Percentiles rank a stretch among this genome's conserved stretches.
These are phyloP conservation scores for Aristolochia contorta DNA, from an alignment of 164 flowering plant species.

Conservation along the genomic window DNA sequence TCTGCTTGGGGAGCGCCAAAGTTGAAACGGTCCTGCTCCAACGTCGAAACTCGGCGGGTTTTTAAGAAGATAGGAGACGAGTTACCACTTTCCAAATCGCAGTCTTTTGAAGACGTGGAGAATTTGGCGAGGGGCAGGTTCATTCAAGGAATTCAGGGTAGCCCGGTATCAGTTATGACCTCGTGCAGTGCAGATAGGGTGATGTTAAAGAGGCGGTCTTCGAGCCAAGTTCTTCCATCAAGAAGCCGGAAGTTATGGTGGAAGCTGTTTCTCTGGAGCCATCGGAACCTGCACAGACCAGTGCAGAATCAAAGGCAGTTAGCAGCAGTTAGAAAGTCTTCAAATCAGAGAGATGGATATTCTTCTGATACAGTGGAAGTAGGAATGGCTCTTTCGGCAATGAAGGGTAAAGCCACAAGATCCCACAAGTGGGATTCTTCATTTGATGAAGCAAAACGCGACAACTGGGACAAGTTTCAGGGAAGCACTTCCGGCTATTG, in stretches of 20 bases:
- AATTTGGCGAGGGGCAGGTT: conserved; percentile 20
- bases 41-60: conserved; percentile 43
- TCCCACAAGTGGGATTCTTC: conserved; percentile 25
- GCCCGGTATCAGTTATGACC: conserved; percentile 44
- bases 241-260: conserved; percentile 81
- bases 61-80: conserved; percentile 24
- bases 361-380: conserved; percentile 76
- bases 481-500: conserved; percentile 35
- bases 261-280: conserved; percentile 96
- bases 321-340: conserved; percentile 3
- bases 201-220: conserved; percentile 79
- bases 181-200: conserved; percentile 77
- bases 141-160: conserved; percentile 22
- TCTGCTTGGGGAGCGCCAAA: conserved; percentile 55
- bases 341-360: conserved; percentile 67
- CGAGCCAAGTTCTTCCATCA: conserved; percentile 83
- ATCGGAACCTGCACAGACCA: conserved; percentile 53
- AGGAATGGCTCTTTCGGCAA: conserved; percentile 7
- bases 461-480: conserved; percentile 27
- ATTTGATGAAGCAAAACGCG: conserved; percentile 24
- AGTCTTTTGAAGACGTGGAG: conserved; percentile 46
- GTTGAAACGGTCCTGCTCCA: conserved; percentile 81
- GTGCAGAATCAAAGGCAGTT: conserved; percentile 3
- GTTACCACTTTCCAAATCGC: conserved; percentile 39
- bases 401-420: conserved; percentile 9